phyloP scores from a whole-genome alignment of 164 flowering plant genomes.

The Malania oleifera region DNA sequence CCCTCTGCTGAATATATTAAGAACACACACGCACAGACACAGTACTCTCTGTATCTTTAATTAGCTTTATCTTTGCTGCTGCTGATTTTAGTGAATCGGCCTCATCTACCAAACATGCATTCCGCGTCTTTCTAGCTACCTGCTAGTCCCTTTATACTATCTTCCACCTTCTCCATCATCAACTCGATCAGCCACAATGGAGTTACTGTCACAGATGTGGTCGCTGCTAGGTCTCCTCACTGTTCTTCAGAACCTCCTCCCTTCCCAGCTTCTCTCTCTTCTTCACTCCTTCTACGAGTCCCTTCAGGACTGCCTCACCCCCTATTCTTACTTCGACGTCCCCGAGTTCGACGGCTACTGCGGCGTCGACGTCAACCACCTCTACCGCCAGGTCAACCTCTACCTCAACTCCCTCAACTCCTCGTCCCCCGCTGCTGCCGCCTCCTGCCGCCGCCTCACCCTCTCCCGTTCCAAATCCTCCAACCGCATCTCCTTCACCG shows the following conservation, averaged over 20 bases:
- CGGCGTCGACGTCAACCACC: conserved; percentile 56
- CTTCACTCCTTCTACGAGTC: conserved; percentile 53
- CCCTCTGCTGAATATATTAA: too few relatives aligned
- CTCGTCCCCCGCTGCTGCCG: conserved; percentile 13
- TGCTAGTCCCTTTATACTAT: too few relatives aligned
- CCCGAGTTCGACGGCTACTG: conserved; percentile 69
- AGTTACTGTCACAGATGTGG: conserved; percentile 62
- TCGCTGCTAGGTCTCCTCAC: conserved; percentile 63
- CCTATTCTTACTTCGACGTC: conserved; percentile 53
- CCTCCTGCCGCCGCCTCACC: conserved; percentile 47
- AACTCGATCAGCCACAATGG: conserved; percentile 26
- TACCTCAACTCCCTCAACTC: conserved; percentile 54
- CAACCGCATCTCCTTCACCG: conserved; percentile 42
- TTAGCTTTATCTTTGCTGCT: conserved; percentile 1
- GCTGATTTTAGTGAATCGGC: background rate
- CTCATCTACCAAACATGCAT: background rate
- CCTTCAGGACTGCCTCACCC: conserved; percentile 48
- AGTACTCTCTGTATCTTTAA: background rate
- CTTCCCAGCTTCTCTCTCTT: conserved; percentile 49
- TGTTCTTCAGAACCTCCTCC: conserved; percentile 60
- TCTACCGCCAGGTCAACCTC: conserved; percentile 62
- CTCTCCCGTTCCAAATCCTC: conserved; percentile 57
- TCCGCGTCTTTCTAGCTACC: background rate
- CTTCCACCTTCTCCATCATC: too few relatives aligned
- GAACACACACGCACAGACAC: background rate